Percentiles rank a stretch among this genome's conserved stretches.
Conservation (phyloP, 2,329 filamentous ascomycete genomes). For the Fusarium virguliforme region DNA sequence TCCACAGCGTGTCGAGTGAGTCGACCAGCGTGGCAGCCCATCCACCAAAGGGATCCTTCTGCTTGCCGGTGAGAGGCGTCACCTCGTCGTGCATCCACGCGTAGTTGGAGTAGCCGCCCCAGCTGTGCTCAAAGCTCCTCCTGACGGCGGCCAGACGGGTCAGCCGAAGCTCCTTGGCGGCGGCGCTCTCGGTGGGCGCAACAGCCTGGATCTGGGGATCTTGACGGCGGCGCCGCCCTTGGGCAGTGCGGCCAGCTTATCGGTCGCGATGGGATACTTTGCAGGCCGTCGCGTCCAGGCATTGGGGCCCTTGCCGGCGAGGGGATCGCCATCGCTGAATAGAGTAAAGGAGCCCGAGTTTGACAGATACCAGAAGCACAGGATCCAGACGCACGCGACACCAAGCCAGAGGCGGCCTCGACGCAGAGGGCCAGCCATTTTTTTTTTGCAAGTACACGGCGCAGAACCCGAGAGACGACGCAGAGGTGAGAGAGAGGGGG, state of each 20-base stretch:
- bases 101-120: constrained; percentile 72
- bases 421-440: constrained; percentile 43
- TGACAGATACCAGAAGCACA: constrained; percentile 50
- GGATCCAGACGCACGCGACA: constrained; percentile 45
- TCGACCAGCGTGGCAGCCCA: constrained; percentile 78
- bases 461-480: constrained; percentile 20
- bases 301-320: constrained; percentile 44
- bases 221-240: constrained; percentile 47
- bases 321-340: constrained; percentile 44
- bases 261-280: constrained; percentile 46
- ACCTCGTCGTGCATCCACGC: constrained; percentile 77
- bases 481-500: constrained; percentile 25
- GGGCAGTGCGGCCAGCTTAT: constrained; percentile 54
- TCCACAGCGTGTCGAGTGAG: constrained; percentile 77
- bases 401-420: constrained; percentile 49
- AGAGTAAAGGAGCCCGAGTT: constrained; percentile 36
- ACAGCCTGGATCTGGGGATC: constrained; percentile 53
- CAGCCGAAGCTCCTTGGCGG: constrained; percentile 53
- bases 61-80: constrained; percentile 67
- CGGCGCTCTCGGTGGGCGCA: constrained; percentile 53
- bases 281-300: constrained; percentile 46
- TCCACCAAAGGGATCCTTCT: constrained; percentile 72
- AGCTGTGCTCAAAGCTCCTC: constrained; percentile 69
- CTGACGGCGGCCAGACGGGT: constrained; percentile 63
- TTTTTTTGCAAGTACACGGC: constrained; percentile 17